A percentile compares a stretch with the other conserved stretches of the same genome.
Evolutionary conservation across 2,329 filamentous ascomycete species (phyloP).

Genomic region (Aspergillus hortae): DNA sequence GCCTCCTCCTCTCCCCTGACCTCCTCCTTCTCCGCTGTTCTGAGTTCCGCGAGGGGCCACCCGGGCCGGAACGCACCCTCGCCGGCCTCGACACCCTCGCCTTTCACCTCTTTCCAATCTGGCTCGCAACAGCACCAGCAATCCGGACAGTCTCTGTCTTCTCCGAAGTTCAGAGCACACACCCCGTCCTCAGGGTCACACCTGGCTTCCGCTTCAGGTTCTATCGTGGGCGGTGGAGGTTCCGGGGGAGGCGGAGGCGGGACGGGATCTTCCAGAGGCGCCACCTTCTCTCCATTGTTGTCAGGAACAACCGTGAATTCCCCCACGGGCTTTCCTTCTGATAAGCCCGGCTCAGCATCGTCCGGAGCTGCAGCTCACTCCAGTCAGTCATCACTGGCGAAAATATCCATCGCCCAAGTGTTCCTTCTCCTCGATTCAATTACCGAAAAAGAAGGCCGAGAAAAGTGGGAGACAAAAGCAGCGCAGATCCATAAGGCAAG

Average conservation of each 20-base stretch:
- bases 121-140: slow-evolving; percentile 53
- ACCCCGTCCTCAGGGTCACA: slow-evolving; percentile 53
- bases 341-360: slow-evolving; percentile 42
- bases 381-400: slow-evolving; percentile 66
- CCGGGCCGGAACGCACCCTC: slow-evolving; percentile 52
- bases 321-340: slow-evolving; percentile 50
- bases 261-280: slow-evolving; percentile 55
- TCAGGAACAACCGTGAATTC: slow-evolving; percentile 54
- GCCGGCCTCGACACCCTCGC: slow-evolving; percentile 52
- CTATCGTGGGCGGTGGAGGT: slow-evolving; percentile 50
- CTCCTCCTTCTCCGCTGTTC: slow-evolving; percentile 52
- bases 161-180: slow-evolving; percentile 54
- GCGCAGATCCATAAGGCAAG: slow-evolving; percentile 88
- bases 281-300: slow-evolving; percentile 58
- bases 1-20: slow-evolving; percentile 50
- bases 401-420: slow-evolving; percentile 92
- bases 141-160: slow-evolving; percentile 52
- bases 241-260: slow-evolving; percentile 50
- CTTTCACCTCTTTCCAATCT: slow-evolving; percentile 53
- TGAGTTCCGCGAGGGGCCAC: slow-evolving; percentile 49
- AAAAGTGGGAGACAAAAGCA: slow-evolving; percentile 88
- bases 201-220: slow-evolving; percentile 54
- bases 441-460: slow-evolving; percentile 86
- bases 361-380: slow-evolving; percentile 42
- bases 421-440: slow-evolving; percentile 91